Percentiles rank a stretch among this genome's conserved stretches.
Evolutionary conservation across 768 basidiomycete species (phyloP).

Genomic region (Ephemerocybe angulata): DNA sequence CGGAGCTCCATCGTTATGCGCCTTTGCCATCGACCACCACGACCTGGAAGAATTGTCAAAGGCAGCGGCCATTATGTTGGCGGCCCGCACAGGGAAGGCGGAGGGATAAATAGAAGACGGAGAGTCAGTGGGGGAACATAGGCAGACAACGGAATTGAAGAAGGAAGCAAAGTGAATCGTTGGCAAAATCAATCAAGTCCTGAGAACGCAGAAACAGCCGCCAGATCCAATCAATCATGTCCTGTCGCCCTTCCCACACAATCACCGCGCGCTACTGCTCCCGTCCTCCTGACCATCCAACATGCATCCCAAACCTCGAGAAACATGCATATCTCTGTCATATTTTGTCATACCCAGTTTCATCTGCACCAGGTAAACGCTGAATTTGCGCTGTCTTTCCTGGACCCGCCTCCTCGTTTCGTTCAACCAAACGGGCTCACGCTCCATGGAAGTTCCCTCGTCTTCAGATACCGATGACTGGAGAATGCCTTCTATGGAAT

Average conservation of each 20-base stretch:
- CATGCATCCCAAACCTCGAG: neutral
- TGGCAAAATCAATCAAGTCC: conserved; percentile 9
- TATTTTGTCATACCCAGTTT: too few relatives aligned
- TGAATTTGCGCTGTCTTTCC: too few relatives aligned
- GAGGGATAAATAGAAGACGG: conserved; percentile 16
- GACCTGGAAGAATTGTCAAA: conserved; percentile 35
- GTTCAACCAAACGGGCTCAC: too few relatives aligned
- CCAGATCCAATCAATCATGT: conserved; percentile 4
- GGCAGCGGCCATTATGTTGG: conserved; percentile 30
- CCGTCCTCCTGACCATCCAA: neutral
- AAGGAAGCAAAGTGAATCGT: neutral
- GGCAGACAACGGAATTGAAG: conserved; percentile 12
- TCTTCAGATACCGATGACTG: conserved; percentile 1
- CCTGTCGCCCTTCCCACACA: neutral
- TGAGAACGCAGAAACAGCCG: conserved; percentile 24
- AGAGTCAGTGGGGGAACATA: conserved; percentile 13
- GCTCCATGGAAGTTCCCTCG: neutral
- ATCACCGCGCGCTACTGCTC: neutral
- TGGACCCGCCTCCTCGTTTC: too few relatives aligned
- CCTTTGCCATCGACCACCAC: conserved; percentile 44
- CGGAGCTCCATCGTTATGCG: conserved; percentile 28
- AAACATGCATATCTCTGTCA: too few relatives aligned
- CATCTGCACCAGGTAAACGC: too few relatives aligned
- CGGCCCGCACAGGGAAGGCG: conserved; percentile 14
- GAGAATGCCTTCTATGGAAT: neutral